Percentiles rank a stretch among this genome's conserved stretches.
These are phyloP conservation scores for Lactarius sp. DNA, from an alignment of 768 basidiomycete species.

Conservation along the genomic window DNA sequence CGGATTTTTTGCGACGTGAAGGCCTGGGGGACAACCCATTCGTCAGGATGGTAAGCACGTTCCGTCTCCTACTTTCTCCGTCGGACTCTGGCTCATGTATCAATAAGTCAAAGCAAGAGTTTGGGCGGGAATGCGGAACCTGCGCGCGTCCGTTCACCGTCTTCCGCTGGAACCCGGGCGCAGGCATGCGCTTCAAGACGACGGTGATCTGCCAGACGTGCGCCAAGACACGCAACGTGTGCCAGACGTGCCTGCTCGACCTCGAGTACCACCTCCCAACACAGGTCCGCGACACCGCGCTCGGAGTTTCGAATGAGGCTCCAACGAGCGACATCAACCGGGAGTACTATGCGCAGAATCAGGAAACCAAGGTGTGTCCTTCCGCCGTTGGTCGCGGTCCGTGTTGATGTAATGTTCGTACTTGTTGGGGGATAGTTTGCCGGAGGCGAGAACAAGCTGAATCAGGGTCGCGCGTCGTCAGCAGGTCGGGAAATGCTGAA, in stretches of 20 bases:
- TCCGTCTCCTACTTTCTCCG: neutral
- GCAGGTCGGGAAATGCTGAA: constrained; percentile 98
- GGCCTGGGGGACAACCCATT: constrained; percentile 89
- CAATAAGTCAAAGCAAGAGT: constrained; percentile 89
- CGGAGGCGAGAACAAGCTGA: constrained; percentile 62
- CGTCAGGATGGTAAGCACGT: constrained; percentile 75
- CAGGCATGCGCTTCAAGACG: constrained; percentile 90
- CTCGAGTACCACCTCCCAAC: constrained; percentile 95
- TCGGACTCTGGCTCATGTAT: neutral
- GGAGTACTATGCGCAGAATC: constrained; percentile 91
- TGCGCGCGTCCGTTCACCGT: constrained; percentile 96
- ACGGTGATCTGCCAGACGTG: constrained; percentile 98
- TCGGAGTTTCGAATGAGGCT: constrained; percentile 79
- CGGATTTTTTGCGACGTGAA: constrained; percentile 28
- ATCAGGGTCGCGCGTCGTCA: constrained; percentile 56
- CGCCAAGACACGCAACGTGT: constrained; percentile 93
- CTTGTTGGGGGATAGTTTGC: constrained; percentile 46
- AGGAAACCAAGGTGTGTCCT: constrained; percentile 71
- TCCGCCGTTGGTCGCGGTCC: neutral
- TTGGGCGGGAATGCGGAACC: constrained; percentile 92
- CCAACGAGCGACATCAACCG: constrained; percentile 97
- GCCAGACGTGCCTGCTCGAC: constrained; percentile 96
- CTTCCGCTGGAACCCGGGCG: constrained; percentile 97
- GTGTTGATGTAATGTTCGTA: neutral
- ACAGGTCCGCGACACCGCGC: constrained; percentile 93